Evolutionary conservation across 164 flowering plant species (phyloP).

Genomic region (Vitis amurensis): DNA sequence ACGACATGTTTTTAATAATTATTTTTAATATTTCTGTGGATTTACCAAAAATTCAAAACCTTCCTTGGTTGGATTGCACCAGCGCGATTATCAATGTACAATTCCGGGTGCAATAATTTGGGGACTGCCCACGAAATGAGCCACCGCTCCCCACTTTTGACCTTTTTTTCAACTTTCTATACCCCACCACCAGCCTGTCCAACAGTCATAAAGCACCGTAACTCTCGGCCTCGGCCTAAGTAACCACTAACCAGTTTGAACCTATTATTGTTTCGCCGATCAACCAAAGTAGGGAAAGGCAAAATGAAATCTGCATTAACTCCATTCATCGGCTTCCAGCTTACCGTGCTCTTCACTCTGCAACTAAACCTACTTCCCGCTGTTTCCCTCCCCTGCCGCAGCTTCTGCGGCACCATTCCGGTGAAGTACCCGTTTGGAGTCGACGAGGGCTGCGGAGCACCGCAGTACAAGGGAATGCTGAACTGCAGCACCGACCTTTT

Average conservation of each 20-base stretch:
- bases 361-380: slow-evolving; percentile 4
- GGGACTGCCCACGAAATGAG: too few species aligned
- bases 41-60: too few species aligned
- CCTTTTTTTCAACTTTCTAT: slow-evolving; percentile 4
- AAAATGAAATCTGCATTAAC: background rate
- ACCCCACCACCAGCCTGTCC: slow-evolving; percentile 24
- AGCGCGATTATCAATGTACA: too few species aligned
- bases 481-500: slow-evolving; percentile 65
- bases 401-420: slow-evolving; percentile 54
- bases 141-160: too few species aligned
- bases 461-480: slow-evolving; percentile 62
- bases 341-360: background rate
- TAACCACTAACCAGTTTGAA: background rate
- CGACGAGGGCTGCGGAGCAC: slow-evolving; percentile 90
- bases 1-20: too few species aligned
- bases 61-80: too few species aligned
- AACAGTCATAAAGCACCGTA: slow-evolving; percentile 6
- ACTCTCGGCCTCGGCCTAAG: background rate
- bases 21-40: too few species aligned
- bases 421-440: slow-evolving; percentile 77
- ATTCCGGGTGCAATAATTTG: too few species aligned
- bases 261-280: background rate
- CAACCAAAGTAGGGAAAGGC: background rate
- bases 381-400: slow-evolving; percentile 34
- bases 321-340: background rate